Percentiles rank a stretch among this genome's conserved stretches.
Evolutionary conservation across 805 yeast species (phyloP).

Genomic region (Hanseniaspora thailandica): DNA sequence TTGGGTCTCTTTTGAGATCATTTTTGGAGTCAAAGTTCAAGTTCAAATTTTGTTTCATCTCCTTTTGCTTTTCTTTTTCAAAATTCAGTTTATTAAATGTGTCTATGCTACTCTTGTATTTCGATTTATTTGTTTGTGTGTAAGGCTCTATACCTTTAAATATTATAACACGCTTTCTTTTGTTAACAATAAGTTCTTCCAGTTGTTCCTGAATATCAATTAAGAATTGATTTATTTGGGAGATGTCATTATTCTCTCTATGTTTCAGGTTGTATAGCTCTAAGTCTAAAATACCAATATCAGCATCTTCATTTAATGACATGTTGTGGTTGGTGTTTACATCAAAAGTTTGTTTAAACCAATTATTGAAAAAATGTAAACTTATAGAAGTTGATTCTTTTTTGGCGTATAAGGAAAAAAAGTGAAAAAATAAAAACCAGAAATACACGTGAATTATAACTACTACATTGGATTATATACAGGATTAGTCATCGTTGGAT

Average conservation of each 20-base stretch:
- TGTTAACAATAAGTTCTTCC: not conserved
- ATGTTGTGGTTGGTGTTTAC: not conserved
- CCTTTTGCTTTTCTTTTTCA: not conserved
- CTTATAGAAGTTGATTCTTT: not conserved
- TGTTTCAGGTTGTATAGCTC: slow-evolving; percentile 10
- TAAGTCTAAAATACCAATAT: slow-evolving; percentile 11
- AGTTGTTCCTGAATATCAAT: slow-evolving; percentile 4
- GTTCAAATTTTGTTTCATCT: not conserved
- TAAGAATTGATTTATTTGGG: not conserved
- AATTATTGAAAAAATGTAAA: not conserved
- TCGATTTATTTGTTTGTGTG: not conserved
- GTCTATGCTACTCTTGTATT: slow-evolving; percentile 1
- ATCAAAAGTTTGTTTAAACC: not conserved
- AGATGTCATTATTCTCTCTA: not conserved
- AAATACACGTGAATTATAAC: not conserved
- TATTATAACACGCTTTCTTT: slow-evolving; percentile 1
- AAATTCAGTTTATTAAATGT: not conserved
- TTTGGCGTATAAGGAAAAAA: too few relatives aligned
- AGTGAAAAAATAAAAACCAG: not conserved
- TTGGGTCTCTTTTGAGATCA: not conserved
- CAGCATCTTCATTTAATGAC: not conserved
- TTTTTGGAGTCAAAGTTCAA: not conserved
- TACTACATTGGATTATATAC: not conserved
- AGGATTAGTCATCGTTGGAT: slow-evolving; percentile 5
- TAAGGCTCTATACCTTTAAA: slow-evolving; percentile 12